Percentiles rank a stretch among this genome's conserved stretches.
Evolutionary conservation across 441 rosid genomes (phyloP).

Genomic region (Mallotus repandus): DNA sequence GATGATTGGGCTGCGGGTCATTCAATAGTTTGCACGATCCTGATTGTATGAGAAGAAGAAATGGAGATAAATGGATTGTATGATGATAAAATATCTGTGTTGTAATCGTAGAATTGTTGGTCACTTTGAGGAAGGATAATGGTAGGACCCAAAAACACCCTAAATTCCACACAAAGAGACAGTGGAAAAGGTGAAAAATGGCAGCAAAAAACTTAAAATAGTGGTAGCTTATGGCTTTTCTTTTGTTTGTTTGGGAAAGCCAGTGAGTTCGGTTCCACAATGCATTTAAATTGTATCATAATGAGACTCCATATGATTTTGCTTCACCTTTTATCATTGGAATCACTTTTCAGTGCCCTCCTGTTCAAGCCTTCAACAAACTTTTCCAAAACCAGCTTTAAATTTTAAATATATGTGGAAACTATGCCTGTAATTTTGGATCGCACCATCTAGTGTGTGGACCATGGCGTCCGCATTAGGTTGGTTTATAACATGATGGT

Average conservation of each 20-base stretch:
- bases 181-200: constrained; percentile 20
- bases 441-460: constrained; percentile 24
- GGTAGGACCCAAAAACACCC: constrained; percentile 29
- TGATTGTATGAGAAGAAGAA: constrained; percentile 10
- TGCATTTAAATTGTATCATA: constrained; percentile 23
- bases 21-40: constrained; percentile 10
- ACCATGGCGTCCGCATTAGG: constrained; percentile 16
- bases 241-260: constrained; percentile 13
- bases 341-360: constrained; percentile 31
- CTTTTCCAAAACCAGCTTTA: constrained; percentile 19
- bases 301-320: constrained; percentile 41
- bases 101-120: background rate
- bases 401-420: background rate
- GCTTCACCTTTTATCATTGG: constrained; percentile 46
- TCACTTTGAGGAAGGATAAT: constrained; percentile 24
- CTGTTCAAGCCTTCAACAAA: constrained; percentile 36
- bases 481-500: background rate
- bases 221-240: constrained; percentile 26
- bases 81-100: background rate
- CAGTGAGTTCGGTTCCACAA: constrained; percentile 17
- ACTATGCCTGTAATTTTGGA: constrained; percentile 12
- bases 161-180: constrained; percentile 29
- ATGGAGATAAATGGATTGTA: background rate
- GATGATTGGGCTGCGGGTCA: constrained; percentile 28
- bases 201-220: constrained; percentile 11